Base-by-base conservation (phyloP, 306 rosid species). In the Begonia peltatifolia region DNA sequence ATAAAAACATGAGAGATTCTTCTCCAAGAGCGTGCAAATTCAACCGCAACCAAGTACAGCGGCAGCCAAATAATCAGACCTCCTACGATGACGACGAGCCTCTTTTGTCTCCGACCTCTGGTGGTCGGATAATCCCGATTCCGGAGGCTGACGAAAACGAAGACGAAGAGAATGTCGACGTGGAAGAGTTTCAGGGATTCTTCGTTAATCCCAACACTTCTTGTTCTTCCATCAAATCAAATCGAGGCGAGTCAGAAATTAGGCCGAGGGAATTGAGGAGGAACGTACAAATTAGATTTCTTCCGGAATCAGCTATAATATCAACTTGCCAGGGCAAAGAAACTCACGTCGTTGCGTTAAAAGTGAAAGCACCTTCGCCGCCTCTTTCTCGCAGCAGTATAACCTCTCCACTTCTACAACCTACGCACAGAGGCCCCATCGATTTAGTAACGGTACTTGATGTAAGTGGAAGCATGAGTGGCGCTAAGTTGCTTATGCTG, bases 111-210 rank as follows among this genome's bases (percentile, higher is more conserved):
- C 65, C 65, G 3, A 61, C 65, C 16, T 14, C 58, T 11, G 58
- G 52, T 16, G 58, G 52, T 23, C 65, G 65, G 57, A 51, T 61
- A 8, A 52, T 61, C 15, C 65, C 65, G 0, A 61, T 61, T 1
- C 65, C 57, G 4, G 65, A 61, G 16, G 65, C 58, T 15, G 58
- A 61, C 2, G 65, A 61, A 51, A 52, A 61, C 35, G 15, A 14
- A 8, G 38, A 58, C 30, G 44, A 42, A 14, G 58, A 56, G 8
- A 46, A 49, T 1, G 64, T 50, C 50, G 58, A 61, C 12, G 52
- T 42, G 2, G 65, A 52, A 16, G 99, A 86, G 66, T 90, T 90
- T 42, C 94, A 83, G 41, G 95, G 95, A 0, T 86, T 90, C 58
- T 83, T 83, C 61, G 86, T 77, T 47, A 63, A 76, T 70, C 64